Base-by-base conservation (phyloP, 2,329 filamentous ascomycete genomes). In the Cladosporium sp. region DNA sequence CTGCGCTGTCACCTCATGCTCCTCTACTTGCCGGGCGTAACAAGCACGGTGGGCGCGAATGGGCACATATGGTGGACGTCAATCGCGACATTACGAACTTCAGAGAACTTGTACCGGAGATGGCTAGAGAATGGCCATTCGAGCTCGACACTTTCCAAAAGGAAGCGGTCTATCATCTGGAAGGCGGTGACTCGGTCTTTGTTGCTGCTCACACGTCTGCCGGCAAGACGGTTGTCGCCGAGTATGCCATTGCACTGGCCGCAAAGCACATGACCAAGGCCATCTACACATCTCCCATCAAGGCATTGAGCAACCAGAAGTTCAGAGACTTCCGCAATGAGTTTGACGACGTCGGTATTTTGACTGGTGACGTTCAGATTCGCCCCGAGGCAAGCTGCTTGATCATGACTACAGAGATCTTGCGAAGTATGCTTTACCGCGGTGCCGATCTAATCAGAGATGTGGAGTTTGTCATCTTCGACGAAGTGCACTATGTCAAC, bases 231-330 rank as follows among this genome's bases (percentile, higher is more conserved):
- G 95, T 98, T 0, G 95, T 99, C 15, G 95, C 95, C 32, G 95
- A 99, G 77, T 99, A 99, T 78, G 95, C 94, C 59, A 98, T 99
- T 77, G 93, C 95, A 7, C 83, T 99, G 66, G 95, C 95, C 34
- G 90, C 92, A n/a, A 96, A 94, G 76, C 95, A 99, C 77, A 98
- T 98, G 94, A 99, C 95, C 10, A 99, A 99, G 78, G 94, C 95
- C 26, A 99, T 99, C 70, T 99, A 99, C 78, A 99, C 95, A 0
- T 98, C 95, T 0, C 95, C 95, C 0, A 99, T 99, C 82, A 99
- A 99, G 78, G 95, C 95, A 2, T 82, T 99, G 66, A 98, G 95
- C 80, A 99, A 99, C 76, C 95, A 99, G 76, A 99, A 99, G 78
- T 99, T 98, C 79, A 88, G 95, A 69, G 95, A 99, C 77, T 99